Base-by-base conservation (phyloP, 768 basidiomycete genomes). In the Phaeotremella fagi region DNA sequence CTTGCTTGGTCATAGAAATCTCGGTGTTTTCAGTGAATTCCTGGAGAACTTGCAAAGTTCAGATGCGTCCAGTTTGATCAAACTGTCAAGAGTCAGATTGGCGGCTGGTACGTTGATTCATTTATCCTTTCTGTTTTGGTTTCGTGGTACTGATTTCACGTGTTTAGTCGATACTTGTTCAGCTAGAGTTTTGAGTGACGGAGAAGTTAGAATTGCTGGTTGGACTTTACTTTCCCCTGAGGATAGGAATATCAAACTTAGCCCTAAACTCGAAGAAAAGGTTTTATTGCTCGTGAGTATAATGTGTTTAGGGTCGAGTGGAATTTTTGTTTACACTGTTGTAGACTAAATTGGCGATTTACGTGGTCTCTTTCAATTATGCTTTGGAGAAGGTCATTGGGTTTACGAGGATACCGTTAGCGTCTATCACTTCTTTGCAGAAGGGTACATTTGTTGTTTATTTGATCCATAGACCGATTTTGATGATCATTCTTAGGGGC, bases 161-260 rank as follows among this genome's bases (percentile, higher is more conserved):
- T 11, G 38, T 7, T 18, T 42, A 74, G 74, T 98, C 61, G 88
- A 92, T 28, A 92, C 86, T 0, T 87, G 85, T 41, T 83, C 88
- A 1, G 84, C 85, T 1, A 79, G 86, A 25, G 85, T 90, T 2
- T 66, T 94, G 4, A 75, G 78, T 4, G 87, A 88, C 55, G 87
- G 83, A 14, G 90, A 99, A 69, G 78, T 81, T 2, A 73, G 90
- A 38, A 66, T 90, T 4, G 83, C 82, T 4, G 94, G 90, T 1
- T 98, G 95, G 94, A 97, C 92, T 0, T 70, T 98, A 24, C 84
- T 98, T 59, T 82, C 88, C 0, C 95, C 95, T 0, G 82, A 83
- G 60, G 82, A 86, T 47, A 68, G 87, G 48, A 87, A 87, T 64
- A 76, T 79, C 45, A 88, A 80, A 71, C 67, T 87, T 5, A 80